A percentile compares a stretch with the other conserved stretches of the same genome.
Evolutionary conservation across 805 yeast species (phyloP).

Genomic region (Cyberlindnera bimundalis): DNA sequence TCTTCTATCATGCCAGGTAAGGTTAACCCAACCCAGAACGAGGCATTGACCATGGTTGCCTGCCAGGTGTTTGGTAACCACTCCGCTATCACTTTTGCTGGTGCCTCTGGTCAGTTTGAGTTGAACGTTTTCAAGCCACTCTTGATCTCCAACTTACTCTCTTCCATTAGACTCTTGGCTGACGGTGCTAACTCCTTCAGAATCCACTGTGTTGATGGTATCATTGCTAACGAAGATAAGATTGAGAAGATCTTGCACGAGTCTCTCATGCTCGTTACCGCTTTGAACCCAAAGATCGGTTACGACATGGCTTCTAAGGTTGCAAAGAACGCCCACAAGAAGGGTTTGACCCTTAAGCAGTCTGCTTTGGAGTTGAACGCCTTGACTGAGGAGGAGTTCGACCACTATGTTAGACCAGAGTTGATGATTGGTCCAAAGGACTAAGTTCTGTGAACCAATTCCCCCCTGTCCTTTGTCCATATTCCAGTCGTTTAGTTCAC

Average conservation of each 20-base stretch:
- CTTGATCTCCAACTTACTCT: constrained; percentile 83
- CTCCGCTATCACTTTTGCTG: constrained; percentile 91
- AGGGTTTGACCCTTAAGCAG: constrained; percentile 93
- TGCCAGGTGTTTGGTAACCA: constrained; percentile 98
- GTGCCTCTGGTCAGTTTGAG: constrained; percentile 98
- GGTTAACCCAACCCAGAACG: constrained; percentile 98
- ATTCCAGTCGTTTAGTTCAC: not conserved
- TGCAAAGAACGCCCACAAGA: constrained; percentile 98
- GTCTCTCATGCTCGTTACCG: constrained; percentile 97
- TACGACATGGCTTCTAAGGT: constrained; percentile 96
- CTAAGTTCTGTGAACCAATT: constrained; percentile 3
- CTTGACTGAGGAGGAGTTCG: constrained; percentile 80
- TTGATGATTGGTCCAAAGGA: constrained; percentile 92
- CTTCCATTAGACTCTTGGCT: constrained; percentile 82
- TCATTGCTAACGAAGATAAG: constrained; percentile 81
- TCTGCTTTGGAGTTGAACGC: constrained; percentile 90
- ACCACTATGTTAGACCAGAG: constrained; percentile 97
- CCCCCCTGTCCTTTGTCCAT: not conserved
- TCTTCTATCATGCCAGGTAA: constrained; percentile 99
- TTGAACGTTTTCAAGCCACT: constrained; percentile 98
- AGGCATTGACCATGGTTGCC: constrained; percentile 97
- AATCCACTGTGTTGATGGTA: constrained; percentile 92
- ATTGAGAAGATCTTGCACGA: constrained; percentile 87
- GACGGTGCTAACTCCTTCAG: constrained; percentile 91
- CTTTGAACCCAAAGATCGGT: constrained; percentile 98